Evolutionary conservation across 1,284 basidiomycete genomes (phyloP), one percentile per base, ranked within the genome.

Genomic region (Flammula alnicola): DNA sequence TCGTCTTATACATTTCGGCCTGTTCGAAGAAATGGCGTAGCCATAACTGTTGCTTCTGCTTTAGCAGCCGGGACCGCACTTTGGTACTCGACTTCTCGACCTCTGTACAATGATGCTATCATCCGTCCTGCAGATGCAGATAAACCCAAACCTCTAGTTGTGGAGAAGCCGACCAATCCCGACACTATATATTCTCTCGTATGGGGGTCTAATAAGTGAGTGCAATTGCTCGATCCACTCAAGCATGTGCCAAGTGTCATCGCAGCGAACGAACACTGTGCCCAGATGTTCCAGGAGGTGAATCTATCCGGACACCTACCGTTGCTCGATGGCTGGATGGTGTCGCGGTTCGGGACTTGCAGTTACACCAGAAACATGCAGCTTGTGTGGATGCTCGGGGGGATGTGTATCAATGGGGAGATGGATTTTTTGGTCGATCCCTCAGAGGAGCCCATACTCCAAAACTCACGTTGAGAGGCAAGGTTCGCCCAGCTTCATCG

Each of bases 391-490:
- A 95, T 65, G 86, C 84, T 2, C 77, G 80, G 33, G 95, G 95
- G 19, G 91, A 98, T 61, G 82, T 93, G 1, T 92, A 93, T 67
- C 91, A 94, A 62, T 95, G 93, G 93, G 92, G 92, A 0, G 74
- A 77, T 37, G 83, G 80, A 1, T 90, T 82, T 63, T 79, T 76
- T 53, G 76, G 72, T 20, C 65, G 66, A 9, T 62, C 65, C 14
- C 17, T 65, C 8, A 51, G 52, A 31, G 58, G 61, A 30, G 45
- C 48, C 26, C 57, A 61, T 19, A 60, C 70, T 50, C 78, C 84
- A 36, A 69, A 71, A 36, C 68, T 71, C 49, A 86, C 80, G n/a
- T 65, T 95, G 22, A 77, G 75, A 37, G 89, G 86, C 53, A 91
- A 92, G 77, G 91, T 91, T 60, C 53, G 78, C 86, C 53, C 91